Evolutionary conservation across 108 stramenopile species (phyloP), one percentile per base, ranked within the genome.

Genomic region (Fragilariopsis cylindrus): DNA sequence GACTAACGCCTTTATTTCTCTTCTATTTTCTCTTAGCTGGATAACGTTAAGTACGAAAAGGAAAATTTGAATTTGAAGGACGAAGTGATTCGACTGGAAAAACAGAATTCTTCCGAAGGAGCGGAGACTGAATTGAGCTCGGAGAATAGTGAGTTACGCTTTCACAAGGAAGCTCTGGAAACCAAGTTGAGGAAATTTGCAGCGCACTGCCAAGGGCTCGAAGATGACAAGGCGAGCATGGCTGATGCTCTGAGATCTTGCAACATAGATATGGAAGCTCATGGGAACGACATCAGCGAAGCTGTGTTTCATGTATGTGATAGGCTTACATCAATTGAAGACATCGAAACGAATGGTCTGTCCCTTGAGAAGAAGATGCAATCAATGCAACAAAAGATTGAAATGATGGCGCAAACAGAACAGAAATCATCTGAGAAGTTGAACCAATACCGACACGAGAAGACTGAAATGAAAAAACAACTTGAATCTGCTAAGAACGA

Each of bases 171-270:
- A 73, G 87, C 89, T 39, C 80, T 93, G 13, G 92, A 93, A 42
- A 82, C 74, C 15, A 93, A 93, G 79, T 71, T 96, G 30, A 79
- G 87, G 11, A 96, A 96, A 67, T 92, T 91, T 71, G 82, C 87
- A 8, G 65, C 88, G 6, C 87, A 91, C 63, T 85, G 87, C 50
- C 89, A 93, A 50, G 76, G 79, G 21, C 85, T 92, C 9, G 90
- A 92, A 76, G 82, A 82, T 48, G 95, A 96, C 55, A 92, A 87
- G 72, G 81, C 87, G 45, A 57, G 73, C 7, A 85, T 88, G 16
- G 74, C 75, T 81, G 48, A 82, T 79, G 42, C 81, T 84, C 19
- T 79, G 56, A 42, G 71, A 45, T 79, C 80, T 42, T 83, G 72
- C 41, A 75, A 87, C 54, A 72, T 90, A 39, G 75, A 73, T 44